phyloP scores from a whole-genome alignment of 169 alveolate species.

The Cardiosporidium cionae region DNA sequence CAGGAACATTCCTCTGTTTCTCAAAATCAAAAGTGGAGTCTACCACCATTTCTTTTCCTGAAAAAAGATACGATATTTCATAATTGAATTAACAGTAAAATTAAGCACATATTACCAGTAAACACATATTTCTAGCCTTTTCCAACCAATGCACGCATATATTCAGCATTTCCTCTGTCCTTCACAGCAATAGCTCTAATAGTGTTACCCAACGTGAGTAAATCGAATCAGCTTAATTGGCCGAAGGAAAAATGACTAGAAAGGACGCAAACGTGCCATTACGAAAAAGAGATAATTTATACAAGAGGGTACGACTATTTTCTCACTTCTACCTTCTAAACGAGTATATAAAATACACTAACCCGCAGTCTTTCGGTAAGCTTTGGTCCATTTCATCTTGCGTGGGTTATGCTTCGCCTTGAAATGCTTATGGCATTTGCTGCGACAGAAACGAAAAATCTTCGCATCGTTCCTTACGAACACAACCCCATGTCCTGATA shows the following conservation, averaged over 20 bases:
- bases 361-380: conserved; percentile 85
- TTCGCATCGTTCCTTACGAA: conserved; percentile 97
- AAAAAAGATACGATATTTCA: background rate
- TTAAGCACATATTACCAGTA: background rate
- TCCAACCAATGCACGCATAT: background rate
- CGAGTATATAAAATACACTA: background rate
- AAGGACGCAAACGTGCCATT: too few relatives aligned
- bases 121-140: background rate
- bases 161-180: background rate
- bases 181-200: too few relatives aligned
- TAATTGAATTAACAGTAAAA: background rate
- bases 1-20: conserved; percentile 88
- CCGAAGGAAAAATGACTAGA: too few relatives aligned
- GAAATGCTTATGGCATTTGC: conserved; percentile 96
- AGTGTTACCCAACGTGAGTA: too few relatives aligned
- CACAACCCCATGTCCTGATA: conserved; percentile 91
- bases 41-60: conserved; percentile 88
- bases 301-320: too few relatives aligned
- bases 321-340: too few relatives aligned
- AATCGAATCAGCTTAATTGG: too few relatives aligned
- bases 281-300: too few relatives aligned
- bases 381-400: conserved; percentile 97
- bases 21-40: conserved; percentile 94
- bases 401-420: conserved; percentile 97
- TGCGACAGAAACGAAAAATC: conserved; percentile 91